Evolutionary conservation across 495 filamentous ascomycete species (phyloP), one percentile per base, ranked within the genome.

Genomic region (Neurospora sp.): DNA sequence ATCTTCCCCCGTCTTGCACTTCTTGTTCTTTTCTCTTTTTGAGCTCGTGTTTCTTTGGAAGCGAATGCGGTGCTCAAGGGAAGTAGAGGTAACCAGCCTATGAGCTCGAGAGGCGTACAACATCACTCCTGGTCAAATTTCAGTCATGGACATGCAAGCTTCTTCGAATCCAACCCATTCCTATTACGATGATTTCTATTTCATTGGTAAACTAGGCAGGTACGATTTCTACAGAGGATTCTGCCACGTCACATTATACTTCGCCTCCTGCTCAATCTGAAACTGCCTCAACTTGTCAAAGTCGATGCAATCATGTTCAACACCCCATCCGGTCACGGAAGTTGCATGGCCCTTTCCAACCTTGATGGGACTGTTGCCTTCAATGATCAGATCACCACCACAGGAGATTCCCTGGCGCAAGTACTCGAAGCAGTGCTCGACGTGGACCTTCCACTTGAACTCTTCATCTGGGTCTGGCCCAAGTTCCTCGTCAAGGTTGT

Each of bases 221-320:
- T 42, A 7, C 41, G 5, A 42, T 1, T 48, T 10, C 48, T 59
- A 59, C 48, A 1, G 48, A 10, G 20, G 4, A 27, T 59, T 59
- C 22, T 31, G 22, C 48, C 48, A 59, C 4, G 48, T 61, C 12
- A 61, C 10, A n/a, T 75, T 70, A 14, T 75, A 72, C 37, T 37
- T 69, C 20, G 31, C 44, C 65, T 70, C 72, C 1, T 74, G 69
- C 10, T 79, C 73, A 45, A 79, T 75, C 65, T 59, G 65, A 41
- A 74, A 74, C 69, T 70, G 59, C 8, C 40, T 61, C 68, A 73
- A 17, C 38, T 8, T 38, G 1, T 73, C 68, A 70, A 70, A 73
- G 12, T 73, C 22, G 3, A 73, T 73, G n/a, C 69, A 73, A 16
- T 73, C 41, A 70, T 73, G 72, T 12, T 73, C 72, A 14, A 70